A percentile compares a stretch with the other conserved stretches of the same genome.
Conservation (phyloP, 257 asterid species). For the Coffea canephora region DNA sequence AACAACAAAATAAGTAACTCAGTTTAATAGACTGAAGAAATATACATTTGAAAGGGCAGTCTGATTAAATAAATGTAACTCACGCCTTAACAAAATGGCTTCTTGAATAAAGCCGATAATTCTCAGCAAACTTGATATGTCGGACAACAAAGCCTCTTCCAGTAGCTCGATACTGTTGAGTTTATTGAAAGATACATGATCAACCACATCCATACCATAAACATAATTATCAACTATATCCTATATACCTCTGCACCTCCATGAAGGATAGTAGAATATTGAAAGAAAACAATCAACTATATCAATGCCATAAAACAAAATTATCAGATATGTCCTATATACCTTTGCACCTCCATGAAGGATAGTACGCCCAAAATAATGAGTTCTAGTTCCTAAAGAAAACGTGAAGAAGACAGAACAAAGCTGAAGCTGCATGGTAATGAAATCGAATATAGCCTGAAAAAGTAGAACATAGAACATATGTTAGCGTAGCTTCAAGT, state of each 20-base stretch:
- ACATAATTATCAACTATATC: too few species aligned
- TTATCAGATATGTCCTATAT: constrained; percentile 11
- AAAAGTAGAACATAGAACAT: constrained; percentile 12
- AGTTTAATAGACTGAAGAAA: background rate
- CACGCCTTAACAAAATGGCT: constrained; percentile 99
- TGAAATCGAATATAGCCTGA: constrained; percentile 95
- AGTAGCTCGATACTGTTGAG: constrained; percentile 77
- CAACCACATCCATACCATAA: background rate
- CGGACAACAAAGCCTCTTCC: constrained; percentile 98
- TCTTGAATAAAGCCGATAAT: constrained; percentile 91
- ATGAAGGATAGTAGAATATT: too few species aligned
- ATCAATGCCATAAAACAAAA: background rate
- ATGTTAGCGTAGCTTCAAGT: constrained; percentile 5
- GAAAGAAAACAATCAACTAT: background rate
- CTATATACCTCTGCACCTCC: too few species aligned
- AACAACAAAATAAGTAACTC: background rate
- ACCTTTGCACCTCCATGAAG: constrained; percentile 99
- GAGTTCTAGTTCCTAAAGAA: constrained; percentile 94
- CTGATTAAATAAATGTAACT: constrained; percentile 2
- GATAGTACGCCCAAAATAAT: constrained; percentile 96
- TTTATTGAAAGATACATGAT: background rate
- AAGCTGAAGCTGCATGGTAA: constrained; percentile 99
- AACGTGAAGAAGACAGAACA: constrained; percentile 96
- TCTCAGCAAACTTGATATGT: constrained; percentile 94
- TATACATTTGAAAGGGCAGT: too few species aligned